Evolutionary conservation across 768 basidiomycete genomes (phyloP).

Genomic region (Cantharellus cinnabarinus): DNA sequence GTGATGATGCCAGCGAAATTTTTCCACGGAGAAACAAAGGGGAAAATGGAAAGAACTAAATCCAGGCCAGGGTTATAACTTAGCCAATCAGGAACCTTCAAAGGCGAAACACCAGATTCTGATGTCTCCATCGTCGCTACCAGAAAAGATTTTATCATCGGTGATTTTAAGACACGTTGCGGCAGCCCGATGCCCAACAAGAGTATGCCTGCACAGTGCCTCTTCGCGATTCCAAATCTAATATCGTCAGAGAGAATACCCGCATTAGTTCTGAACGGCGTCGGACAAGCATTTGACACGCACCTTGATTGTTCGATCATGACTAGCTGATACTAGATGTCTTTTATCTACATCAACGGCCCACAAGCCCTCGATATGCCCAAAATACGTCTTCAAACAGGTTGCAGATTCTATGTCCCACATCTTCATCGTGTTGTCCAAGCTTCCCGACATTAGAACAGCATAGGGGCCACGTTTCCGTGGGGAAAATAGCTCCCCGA

Average conservation of each 20-base stretch:
- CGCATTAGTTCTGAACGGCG: background rate
- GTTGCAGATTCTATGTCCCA: constrained; percentile 88
- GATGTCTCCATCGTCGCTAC: constrained; percentile 78
- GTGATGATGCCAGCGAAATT: too few relatives aligned
- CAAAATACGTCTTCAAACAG: constrained; percentile 67
- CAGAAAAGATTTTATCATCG: constrained; percentile 93
- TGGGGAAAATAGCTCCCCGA: background rate
- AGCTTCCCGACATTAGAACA: constrained; percentile 67
- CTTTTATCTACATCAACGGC: constrained; percentile 82
- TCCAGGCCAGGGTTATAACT: background rate
- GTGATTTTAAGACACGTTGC: constrained; percentile 79
- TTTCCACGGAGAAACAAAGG: too few relatives aligned
- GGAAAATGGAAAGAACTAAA: background rate
- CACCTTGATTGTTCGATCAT: constrained; percentile 95
- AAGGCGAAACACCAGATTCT: constrained; percentile 51
- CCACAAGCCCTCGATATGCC: constrained; percentile 98
- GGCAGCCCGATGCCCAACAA: constrained; percentile 86
- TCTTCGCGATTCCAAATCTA: constrained; percentile 91
- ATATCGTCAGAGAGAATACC: background rate
- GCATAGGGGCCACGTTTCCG: constrained; percentile 25
- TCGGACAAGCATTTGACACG: constrained; percentile 12
- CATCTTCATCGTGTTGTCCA: constrained; percentile 88
- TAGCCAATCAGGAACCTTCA: background rate
- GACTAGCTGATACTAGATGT: constrained; percentile 78
- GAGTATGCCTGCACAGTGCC: constrained; percentile 66